Conservation (phyloP, 2,329 filamentous ascomycete genomes). For the Colletotrichum sp. region DNA sequence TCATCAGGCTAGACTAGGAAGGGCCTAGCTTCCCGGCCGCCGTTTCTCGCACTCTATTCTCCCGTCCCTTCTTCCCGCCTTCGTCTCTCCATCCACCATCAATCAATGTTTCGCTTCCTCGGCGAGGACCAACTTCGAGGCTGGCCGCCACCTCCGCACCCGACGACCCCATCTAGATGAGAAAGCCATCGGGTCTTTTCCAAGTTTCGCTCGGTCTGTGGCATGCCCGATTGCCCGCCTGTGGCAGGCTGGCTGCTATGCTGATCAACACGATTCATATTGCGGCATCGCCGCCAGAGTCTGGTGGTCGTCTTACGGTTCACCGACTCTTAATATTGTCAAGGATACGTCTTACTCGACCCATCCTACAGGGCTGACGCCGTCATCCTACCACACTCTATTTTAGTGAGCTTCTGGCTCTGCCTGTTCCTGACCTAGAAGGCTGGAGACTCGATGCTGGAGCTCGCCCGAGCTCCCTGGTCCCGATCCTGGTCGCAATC, state of each 20-base stretch:
- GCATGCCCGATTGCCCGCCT: background rate
- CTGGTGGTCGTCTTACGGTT: background rate
- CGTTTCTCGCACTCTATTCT: background rate
- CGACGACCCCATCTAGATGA: background rate
- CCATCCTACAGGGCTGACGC: slow-evolving; percentile 10
- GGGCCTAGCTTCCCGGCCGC: background rate
- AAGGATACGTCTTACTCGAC: slow-evolving; percentile 5
- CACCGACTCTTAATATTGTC: background rate
- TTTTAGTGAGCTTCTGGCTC: background rate
- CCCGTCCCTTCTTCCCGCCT: background rate
- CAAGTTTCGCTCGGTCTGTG: background rate
- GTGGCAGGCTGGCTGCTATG: background rate
- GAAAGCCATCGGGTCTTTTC: background rate
- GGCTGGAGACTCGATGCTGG: background rate
- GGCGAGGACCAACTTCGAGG: background rate
- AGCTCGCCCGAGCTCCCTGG: background rate
- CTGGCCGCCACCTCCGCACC: background rate
- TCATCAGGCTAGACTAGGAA: background rate
- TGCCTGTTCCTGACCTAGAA: background rate
- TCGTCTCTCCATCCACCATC: background rate
- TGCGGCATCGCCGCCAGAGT: background rate
- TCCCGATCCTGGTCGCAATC: background rate
- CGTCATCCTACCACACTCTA: background rate
- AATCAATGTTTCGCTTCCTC: background rate
- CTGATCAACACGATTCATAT: background rate